phyloP scores from a whole-genome alignment of 306 rosid genomes.

The Myrica gale region DNA sequence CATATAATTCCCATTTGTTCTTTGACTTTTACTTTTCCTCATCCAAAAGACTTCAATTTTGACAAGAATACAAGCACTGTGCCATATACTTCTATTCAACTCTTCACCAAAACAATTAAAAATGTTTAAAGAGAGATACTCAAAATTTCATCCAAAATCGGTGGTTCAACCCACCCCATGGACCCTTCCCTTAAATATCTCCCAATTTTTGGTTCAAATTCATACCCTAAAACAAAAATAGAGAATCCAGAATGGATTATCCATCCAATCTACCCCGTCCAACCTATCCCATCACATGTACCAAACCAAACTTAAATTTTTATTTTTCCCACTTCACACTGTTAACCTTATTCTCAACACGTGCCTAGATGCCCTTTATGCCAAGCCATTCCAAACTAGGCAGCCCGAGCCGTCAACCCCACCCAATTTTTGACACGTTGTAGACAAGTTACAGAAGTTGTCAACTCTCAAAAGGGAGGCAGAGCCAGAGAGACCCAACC shows the following conservation, averaged over 20 bases:
- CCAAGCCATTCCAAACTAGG: conserved; percentile 27
- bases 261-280: conserved; percentile 35
- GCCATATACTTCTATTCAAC: not conserved
- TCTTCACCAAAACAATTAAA: not conserved
- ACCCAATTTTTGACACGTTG: conserved; percentile 48
- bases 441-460: conserved; percentile 37
- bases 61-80: conserved; percentile 16
- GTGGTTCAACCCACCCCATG: conserved; percentile 61
- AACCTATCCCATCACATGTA: conserved; percentile 30
- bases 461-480: conserved; percentile 41
- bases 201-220: conserved; percentile 3
- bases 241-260: conserved; percentile 37
- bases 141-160: conserved; percentile 45
- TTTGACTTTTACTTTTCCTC: conserved; percentile 22
- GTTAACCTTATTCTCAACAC: conserved; percentile 22
- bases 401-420: conserved; percentile 30
- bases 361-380: conserved; percentile 35
- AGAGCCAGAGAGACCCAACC: conserved; percentile 47
- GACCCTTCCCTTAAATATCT: not conserved
- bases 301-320: conserved; percentile 28
- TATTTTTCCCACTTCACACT: conserved; percentile 11
- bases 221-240: conserved; percentile 27
- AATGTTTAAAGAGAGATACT: conserved; percentile 9
- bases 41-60: conserved; percentile 36
- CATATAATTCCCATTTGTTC: not conserved